Evolutionary conservation across 2,329 filamentous ascomycete genomes (phyloP).

Genomic region (Dissoconium aciculare): DNA sequence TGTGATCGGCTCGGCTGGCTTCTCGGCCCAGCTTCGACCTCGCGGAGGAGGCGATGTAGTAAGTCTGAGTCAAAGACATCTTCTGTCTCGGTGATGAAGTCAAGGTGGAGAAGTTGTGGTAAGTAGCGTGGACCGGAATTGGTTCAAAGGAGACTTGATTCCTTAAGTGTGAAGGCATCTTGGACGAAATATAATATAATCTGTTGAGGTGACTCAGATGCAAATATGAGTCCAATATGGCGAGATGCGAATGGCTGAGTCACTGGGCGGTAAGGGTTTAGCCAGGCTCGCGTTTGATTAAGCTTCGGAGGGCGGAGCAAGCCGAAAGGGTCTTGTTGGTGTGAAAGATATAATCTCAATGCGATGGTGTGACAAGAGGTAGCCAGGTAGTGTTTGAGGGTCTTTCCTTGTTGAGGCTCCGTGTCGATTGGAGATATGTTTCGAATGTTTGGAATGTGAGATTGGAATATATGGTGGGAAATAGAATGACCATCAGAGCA

Average conservation of each 20-base stretch:
- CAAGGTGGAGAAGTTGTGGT: constrained; percentile 27
- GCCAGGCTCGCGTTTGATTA: neutral
- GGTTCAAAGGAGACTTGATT: constrained; percentile 34
- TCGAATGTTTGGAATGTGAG: no score
- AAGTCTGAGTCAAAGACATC: constrained; percentile 97
- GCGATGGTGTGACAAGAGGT: no score
- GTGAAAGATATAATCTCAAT: no score
- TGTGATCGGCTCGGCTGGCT: constrained; percentile 79
- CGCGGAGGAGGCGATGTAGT: constrained; percentile 95
- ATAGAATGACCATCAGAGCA: constrained; percentile 32
- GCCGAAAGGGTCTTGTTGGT: no score
- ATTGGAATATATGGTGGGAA: no score
- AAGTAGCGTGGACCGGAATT: constrained; percentile 30
- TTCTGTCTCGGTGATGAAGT: constrained; percentile 50
- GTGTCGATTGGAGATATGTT: no score
- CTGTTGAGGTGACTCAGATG: constrained; percentile 2
- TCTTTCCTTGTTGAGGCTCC: no score
- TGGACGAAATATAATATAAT: constrained; percentile 14
- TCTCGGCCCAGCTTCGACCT: constrained; percentile 89
- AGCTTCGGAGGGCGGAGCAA: no score
- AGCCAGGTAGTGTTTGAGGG: no score
- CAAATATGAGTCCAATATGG: constrained; percentile 4
- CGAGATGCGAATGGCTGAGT: constrained; percentile 3
- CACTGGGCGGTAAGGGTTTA: neutral
- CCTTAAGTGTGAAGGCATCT: constrained; percentile 37